phyloP scores from a whole-genome alignment of 768 basidiomycete species.

The Paxillus involutus region DNA sequence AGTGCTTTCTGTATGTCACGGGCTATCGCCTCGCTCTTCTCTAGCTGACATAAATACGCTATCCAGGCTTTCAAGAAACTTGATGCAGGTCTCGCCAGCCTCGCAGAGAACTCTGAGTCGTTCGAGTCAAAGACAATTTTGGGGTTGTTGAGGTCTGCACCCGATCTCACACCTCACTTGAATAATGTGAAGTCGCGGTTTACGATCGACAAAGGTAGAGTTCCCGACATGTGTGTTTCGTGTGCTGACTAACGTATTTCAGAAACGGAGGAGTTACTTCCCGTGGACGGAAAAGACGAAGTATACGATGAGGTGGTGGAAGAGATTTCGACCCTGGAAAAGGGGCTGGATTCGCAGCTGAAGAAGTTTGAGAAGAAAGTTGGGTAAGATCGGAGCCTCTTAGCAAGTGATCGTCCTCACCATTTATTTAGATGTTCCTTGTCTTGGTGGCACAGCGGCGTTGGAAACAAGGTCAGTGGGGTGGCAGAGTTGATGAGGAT shows the following conservation, averaged over 20 bases:
- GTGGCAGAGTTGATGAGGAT: neutral
- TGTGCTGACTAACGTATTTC: neutral
- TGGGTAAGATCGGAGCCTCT: conserved; percentile 43
- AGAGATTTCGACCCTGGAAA: conserved; percentile 72
- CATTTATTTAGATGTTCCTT: conserved; percentile 45
- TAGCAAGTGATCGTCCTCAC: conserved; percentile 10
- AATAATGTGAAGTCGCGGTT: conserved; percentile 74
- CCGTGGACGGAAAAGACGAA: conserved; percentile 82
- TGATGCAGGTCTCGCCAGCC: conserved; percentile 58
- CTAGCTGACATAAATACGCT: conserved; percentile 3
- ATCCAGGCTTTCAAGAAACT: conserved; percentile 75
- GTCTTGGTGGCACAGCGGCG: conserved; percentile 73
- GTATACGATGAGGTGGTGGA: conserved; percentile 76
- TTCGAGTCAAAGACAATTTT: conserved; percentile 80
- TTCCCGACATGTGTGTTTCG: conserved; percentile 2
- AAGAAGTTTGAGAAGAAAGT: conserved; percentile 64
- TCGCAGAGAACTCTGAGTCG: conserved; percentile 63
- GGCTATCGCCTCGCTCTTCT: neutral
- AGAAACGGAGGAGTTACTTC: conserved; percentile 73
- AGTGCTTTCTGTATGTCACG: conserved; percentile 64
- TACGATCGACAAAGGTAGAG: conserved; percentile 55
- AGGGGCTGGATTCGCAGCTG: conserved; percentile 65
- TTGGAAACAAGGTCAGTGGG: conserved; percentile 70
- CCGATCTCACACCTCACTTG: conserved; percentile 73
- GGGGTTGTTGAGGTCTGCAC: conserved; percentile 75